Percentiles rank a stretch among this genome's conserved stretches.
phyloP scores from a whole-genome alignment of 2,329 filamentous ascomycete genomes.

The Ascochyta lentis region DNA sequence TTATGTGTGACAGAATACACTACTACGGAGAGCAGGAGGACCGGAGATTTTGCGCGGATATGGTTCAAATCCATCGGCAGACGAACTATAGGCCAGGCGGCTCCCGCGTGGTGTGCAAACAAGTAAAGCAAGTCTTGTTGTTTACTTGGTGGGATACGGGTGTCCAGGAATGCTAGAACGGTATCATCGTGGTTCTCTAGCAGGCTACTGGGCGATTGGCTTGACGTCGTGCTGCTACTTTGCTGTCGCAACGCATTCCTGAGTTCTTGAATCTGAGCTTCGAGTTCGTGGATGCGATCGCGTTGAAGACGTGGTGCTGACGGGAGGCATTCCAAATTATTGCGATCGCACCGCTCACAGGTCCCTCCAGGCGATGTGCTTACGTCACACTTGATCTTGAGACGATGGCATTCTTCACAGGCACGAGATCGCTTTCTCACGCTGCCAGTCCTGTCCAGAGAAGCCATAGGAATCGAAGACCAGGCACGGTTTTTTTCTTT shows the following conservation, averaged over 20 bases:
- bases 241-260: constrained; percentile 23
- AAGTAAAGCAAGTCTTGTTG: constrained; percentile 29
- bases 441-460: constrained; percentile 9
- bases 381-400: constrained; percentile 41
- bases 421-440: constrained; percentile 35
- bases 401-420: constrained; percentile 39
- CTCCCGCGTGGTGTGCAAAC: constrained; percentile 24
- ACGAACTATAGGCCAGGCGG: constrained; percentile 29
- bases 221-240: constrained; percentile 25
- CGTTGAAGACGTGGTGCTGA: constrained; percentile 38
- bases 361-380: constrained; percentile 20
- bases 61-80: constrained; percentile 19
- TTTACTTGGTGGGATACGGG: constrained; percentile 25
- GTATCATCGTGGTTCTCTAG: constrained; percentile 23
- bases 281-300: constrained; percentile 36
- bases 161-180: constrained; percentile 31
- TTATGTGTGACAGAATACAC: constrained; percentile 29
- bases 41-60: constrained; percentile 31
- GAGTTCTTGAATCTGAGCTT: constrained; percentile 34
- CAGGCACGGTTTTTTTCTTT: no score
- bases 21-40: constrained; percentile 31
- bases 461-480: background rate
- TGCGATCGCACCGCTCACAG: constrained; percentile 36
- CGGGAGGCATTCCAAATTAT: constrained; percentile 30
- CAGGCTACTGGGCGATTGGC: constrained; percentile 24